Percentiles rank a stretch among this genome's conserved stretches.
These are phyloP conservation scores for Chrysoporthe deuterocubensis DNA, from an alignment of 2,329 filamentous ascomycete genomes.

Conservation along the genomic window DNA sequence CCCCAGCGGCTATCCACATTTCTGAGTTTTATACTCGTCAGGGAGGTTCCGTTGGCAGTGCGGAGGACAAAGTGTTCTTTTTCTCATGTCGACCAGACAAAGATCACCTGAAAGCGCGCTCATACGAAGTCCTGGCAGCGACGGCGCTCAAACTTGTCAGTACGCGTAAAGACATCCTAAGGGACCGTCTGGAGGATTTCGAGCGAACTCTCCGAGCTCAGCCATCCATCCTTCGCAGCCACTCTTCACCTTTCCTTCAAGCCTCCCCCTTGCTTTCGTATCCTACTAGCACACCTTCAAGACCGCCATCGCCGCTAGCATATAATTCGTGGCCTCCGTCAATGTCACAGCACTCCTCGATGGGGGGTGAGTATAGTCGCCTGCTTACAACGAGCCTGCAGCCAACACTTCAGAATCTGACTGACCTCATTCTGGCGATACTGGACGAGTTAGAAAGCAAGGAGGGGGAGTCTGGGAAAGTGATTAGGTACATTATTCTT, in stretches of 20 bases:
- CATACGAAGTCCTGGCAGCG: slow-evolving; percentile 1
- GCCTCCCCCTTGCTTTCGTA: neutral
- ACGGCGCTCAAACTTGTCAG: slow-evolving; percentile 10
- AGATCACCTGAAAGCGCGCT: neutral
- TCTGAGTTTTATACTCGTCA: neutral
- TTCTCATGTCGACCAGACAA: slow-evolving; percentile 12
- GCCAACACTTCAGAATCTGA: neutral
- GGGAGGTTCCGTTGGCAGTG: neutral
- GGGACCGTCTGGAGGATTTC: slow-evolving; percentile 1
- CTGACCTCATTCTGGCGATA: neutral
- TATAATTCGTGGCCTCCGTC: neutral
- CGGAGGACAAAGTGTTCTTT: neutral
- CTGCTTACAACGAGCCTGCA: neutral
- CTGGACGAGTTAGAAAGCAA: neutral
- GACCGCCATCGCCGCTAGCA: neutral
- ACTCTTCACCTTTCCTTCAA: neutral
- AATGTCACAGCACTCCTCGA: neutral
- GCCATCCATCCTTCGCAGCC: neutral
- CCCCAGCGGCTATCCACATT: slow-evolving; percentile 14
- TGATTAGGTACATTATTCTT: slow-evolving; percentile 4
- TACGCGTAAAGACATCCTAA: slow-evolving; percentile 7
- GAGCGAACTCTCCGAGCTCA: neutral
- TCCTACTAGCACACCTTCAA: neutral
- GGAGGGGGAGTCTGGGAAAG: neutral
- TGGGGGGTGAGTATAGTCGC: neutral